Evolutionary conservation across 768 basidiomycete species (phyloP), one percentile per base, ranked within the genome.

Genomic region (Dendrothele bispora): DNA sequence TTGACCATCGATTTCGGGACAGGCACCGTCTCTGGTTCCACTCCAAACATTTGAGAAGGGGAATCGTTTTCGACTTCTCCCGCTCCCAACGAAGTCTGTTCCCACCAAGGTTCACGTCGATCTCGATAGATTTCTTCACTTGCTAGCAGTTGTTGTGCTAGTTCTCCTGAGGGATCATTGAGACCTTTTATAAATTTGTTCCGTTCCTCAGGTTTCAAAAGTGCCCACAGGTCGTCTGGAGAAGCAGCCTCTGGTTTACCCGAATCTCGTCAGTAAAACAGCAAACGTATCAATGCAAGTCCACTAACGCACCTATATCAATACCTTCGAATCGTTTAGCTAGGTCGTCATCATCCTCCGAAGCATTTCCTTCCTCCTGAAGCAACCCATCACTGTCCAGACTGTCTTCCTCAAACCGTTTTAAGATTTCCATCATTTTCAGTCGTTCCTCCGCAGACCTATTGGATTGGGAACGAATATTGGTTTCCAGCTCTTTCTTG

Each of bases 31-130:
- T 62, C 48, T 20, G 82, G 83, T 39, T 61, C 66, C 11, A 50
- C 18, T 3, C 76, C 75, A 55, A 69, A 65, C 20, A 57, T 61
- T 22, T 29, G 40, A 48, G 26, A 18, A 24, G 42, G 46, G 39
- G 59, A 55, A 42, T 34, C 43, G 37, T 45, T 54, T n/a, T 37
- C 49, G 27, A 46, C 34, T n/a, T n/a, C n/a, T n/a, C n/a, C n/a
- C n/a, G n/a, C 34, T 27, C 30, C 3, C 48, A 39, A 21, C 40
- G 43, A 14, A 53, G 20, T 66, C 46, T n/a, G n/a, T n/a, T 83
- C 75, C 90, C 91, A 94, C 91, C 91, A 94, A 5, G 91, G 90
- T 4, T 70, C 65, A 4, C 65, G 65, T 18, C 64, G 71, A n/a
- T 72, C 74, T 4, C 66, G 63, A 24, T 74, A 73, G 1, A 89